Evolutionary conservation across 2,329 filamentous ascomycete species (phyloP), one percentile per base, ranked within the genome.

Genomic region (Talaromyces sp.): DNA sequence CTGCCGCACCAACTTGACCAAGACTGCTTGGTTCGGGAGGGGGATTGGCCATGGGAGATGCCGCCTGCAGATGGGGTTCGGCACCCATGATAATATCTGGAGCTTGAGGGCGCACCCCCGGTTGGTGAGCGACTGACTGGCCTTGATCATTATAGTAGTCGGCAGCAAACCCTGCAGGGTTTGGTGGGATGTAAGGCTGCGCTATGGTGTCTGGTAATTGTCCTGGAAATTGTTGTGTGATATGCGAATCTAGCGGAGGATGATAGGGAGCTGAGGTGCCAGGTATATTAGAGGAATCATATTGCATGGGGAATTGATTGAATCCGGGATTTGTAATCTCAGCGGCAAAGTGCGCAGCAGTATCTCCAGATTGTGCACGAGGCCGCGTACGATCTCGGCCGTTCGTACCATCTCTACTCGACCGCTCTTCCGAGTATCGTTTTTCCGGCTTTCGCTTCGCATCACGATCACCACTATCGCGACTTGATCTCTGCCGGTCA

Each of bases 61-160:
- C 83, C 27, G 85, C 69, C 71, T 83, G 80, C 60, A 89, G 77
- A 74, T 87, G 86, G 31, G 84, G 82, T 67, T 87, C 82, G 49
- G 82, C 80, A 37, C 81, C 82, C 16, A 84, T 80, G 64, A 87
- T 83, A 43, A 87, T 79, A 0, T 82, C 79, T 27, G 84, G 84
- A 37, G 78, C 78, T 16, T 81, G 74, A 7, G 84, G 81, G 50
- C 87, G 80, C 11, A 87, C 79, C n/a, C 87, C 87, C 7, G 87
- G 87, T 72, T 89, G 87, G 13, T 79, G 73, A 10, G 78, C 72
- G 2, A 89, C 86, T 19, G 85, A 87, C 71, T 88, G 78, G 11
- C 86, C 87, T 69, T 86, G 82, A 71, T 89, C 87, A 50, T 83
- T 81, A 72, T 89, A 89, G 73, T 87, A 89, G 39, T 87, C 85